A percentile compares a stretch with the other conserved stretches of the same genome.
Evolutionary conservation across 2,329 filamentous ascomycete genomes (phyloP).

Genomic region (Arthroderma sp.): DNA sequence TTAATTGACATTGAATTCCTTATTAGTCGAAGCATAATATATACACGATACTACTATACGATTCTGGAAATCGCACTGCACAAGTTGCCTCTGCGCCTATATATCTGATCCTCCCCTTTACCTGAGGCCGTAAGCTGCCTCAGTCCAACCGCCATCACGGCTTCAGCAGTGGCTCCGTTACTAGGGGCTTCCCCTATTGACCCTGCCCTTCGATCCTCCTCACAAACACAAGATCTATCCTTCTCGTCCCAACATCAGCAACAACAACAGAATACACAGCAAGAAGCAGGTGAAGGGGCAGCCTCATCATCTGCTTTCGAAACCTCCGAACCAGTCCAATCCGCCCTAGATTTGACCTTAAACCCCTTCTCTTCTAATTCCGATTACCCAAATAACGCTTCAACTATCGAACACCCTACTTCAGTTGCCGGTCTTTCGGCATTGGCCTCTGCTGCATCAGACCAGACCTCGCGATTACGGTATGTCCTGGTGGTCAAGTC

Average conservation of each 20-base stretch:
- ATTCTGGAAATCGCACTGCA: no score
- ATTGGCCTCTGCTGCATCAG: constrained; percentile 45
- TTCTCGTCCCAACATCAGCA: constrained; percentile 25
- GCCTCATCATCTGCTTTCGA: constrained; percentile 33
- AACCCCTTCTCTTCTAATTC: constrained; percentile 22
- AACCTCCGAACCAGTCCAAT: constrained; percentile 35
- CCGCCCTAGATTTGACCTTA: constrained; percentile 39
- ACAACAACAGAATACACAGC: constrained; percentile 2
- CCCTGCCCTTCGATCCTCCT: constrained; percentile 32
- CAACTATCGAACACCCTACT: constrained; percentile 16
- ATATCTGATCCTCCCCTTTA: neutral
- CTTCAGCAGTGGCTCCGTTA: constrained; percentile 47
- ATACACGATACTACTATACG: no score
- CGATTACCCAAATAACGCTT: constrained; percentile 14
- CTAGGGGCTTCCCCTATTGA: constrained; percentile 48
- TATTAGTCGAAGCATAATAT: no score
- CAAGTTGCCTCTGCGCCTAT: no score
- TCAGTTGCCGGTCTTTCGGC: constrained; percentile 46
- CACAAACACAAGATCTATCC: constrained; percentile 24
- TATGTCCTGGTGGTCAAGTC: constrained; percentile 20
- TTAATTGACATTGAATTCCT: no score
- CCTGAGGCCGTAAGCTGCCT: constrained; percentile 13
- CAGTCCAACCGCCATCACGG: constrained; percentile 31
- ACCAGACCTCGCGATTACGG: constrained; percentile 39
- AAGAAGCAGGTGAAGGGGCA: constrained; percentile 31